phyloP scores from a whole-genome alignment of 2,329 filamentous ascomycete genomes.

The Fusarium caatingaense region DNA sequence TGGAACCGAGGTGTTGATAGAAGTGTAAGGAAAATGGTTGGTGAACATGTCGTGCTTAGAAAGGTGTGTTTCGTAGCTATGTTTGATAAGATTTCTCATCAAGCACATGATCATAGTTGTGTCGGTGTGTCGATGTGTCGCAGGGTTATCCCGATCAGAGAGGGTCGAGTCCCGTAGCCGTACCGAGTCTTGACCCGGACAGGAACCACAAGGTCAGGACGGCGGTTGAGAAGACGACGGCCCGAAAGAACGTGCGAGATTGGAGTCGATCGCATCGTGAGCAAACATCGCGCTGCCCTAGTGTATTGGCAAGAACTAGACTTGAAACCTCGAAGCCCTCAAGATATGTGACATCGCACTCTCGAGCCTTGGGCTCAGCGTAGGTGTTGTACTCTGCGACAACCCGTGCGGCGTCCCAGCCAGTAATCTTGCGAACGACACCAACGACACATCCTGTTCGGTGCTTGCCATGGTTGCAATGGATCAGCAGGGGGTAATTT shows the following conservation, averaged over 20 bases:
- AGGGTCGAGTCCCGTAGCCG: conserved; percentile 24
- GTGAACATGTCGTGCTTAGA: conserved; percentile 2
- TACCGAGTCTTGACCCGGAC: conserved; percentile 50
- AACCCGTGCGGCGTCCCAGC: conserved; percentile 71
- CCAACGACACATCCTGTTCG: conserved; percentile 91
- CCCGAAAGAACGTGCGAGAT: conserved; percentile 55
- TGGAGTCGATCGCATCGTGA: conserved; percentile 43
- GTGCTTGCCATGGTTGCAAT: conserved; percentile 96
- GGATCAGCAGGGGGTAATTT: conserved; percentile 85
- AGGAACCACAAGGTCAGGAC: conserved; percentile 58
- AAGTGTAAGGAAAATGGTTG: conserved; percentile 11
- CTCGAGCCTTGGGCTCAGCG: conserved; percentile 69
- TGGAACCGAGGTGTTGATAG: conserved; percentile 15
- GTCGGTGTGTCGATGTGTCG: background rate
- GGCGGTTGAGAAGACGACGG: conserved; percentile 56
- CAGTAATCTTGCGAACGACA: conserved; percentile 77
- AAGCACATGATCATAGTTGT: conserved; percentile 1
- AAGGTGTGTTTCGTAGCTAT: background rate
- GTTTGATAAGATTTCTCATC: background rate
- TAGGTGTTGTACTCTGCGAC: conserved; percentile 80
- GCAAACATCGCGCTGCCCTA: conserved; percentile 4
- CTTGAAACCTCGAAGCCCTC: conserved; percentile 59
- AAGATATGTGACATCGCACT: conserved; percentile 70
- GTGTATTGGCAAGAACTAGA: conserved; percentile 41
- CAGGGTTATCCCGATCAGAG: conserved; percentile 8